Conservation (phyloP, 2,329 filamentous ascomycete genomes). For the Epichloe sibirici region DNA sequence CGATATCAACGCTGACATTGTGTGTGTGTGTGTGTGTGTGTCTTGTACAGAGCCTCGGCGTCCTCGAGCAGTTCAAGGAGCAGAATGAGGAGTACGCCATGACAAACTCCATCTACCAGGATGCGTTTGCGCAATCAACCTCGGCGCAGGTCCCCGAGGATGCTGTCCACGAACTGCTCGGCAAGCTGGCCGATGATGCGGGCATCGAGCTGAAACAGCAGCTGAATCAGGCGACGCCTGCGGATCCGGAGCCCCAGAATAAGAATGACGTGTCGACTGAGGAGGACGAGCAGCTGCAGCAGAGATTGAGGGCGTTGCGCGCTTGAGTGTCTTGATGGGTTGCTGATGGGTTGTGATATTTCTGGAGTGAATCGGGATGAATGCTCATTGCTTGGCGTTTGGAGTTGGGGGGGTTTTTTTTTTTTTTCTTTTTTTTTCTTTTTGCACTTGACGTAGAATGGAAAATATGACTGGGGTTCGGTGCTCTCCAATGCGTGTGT, state of each 20-base stretch:
- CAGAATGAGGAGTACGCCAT: conserved; percentile 54
- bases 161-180: conserved; percentile 75
- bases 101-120: conserved; percentile 67
- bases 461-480: not conserved
- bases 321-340: conserved; percentile 17
- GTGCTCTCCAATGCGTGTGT: no score
- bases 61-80: conserved; percentile 47
- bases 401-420: not conserved
- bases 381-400: conserved; percentile 8
- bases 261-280: conserved; percentile 59
- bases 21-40: no score
- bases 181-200: conserved; percentile 76
- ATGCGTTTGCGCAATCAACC: conserved; percentile 69
- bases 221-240: conserved; percentile 46
- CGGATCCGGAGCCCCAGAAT: conserved; percentile 42
- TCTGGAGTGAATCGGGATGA: not conserved
- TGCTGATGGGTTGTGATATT: not conserved
- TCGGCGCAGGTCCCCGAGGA: conserved; percentile 63
- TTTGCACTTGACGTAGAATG: not conserved
- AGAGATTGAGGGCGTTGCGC: conserved; percentile 43
- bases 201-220: conserved; percentile 72
- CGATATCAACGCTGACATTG: no score
- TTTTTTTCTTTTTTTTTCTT: not conserved
- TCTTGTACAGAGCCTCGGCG: conserved; percentile 36
- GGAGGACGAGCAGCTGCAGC: conserved; percentile 63